Base-by-base conservation (phyloP, 2,329 filamentous ascomycete species). In the Ascochyta fabae region DNA sequence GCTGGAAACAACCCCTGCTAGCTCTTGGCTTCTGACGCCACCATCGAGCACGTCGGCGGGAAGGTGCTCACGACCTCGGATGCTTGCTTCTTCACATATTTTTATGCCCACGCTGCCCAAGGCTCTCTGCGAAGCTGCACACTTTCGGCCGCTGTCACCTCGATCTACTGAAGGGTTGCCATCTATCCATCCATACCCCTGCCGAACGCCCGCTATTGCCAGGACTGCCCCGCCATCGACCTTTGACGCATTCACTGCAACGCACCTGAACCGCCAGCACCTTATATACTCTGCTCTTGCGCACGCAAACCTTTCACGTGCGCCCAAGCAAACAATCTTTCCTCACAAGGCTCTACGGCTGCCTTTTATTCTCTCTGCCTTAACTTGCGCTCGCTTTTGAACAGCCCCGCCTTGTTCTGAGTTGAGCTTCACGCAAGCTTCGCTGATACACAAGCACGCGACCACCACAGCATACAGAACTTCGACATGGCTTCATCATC, bases 401-500 rank as follows among this genome's bases (percentile, higher is more conserved):
- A 31, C 51, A 40, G 48, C 48, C 51, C 46, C 51, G 47, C 46
- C 42, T 46, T 38, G 46, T 53, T 38, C 46, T 13, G 15, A 27
- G 26, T n/a, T 33, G 19, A 47, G 40, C 56, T 47, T 27, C 47
- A 59, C 27, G 53, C 41, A 43, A 48, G 52, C 45, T 34, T 48
- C 40, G 19, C 19, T 48, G 47, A 46, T n/a, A 57, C 31, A 29
- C 38, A 38, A 34, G 41, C 48, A 61, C 60, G 39, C 56, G n/a
- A 58, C 45, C 47, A 60, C 16, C 34, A 45, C 47, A 50, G 48
- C 40, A 36, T 29, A 15, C 38, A 31, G 12, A 5, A 13, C 12
- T 31, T 31, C 12, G 58, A 27, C 16, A 77, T 77, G 75, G 66
- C 71, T 19, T 72, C 70, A 16, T 72, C 74, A 15, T 71, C 78